Base-by-base conservation (phyloP, 768 basidiomycete genomes). In the Exidia glandulosa region DNA sequence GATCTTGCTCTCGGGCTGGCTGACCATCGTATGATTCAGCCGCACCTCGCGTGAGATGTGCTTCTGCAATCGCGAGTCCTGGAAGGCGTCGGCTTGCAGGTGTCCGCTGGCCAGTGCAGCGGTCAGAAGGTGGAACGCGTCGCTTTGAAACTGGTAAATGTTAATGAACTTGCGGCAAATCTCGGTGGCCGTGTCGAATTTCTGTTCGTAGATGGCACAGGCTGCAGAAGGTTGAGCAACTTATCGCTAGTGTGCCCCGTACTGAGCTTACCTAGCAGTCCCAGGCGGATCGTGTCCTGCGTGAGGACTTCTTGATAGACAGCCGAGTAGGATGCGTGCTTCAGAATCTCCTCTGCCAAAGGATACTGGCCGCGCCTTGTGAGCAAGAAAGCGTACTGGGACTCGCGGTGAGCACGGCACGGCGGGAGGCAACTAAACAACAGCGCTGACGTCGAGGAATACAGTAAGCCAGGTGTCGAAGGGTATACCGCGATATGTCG, bases 401-500 rank as follows among this genome's bases (percentile, higher is more conserved):
- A 63, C 41, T 66, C 23, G 13, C 19, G 6, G 27, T 29, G 16
- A 54, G 25, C 14, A 50, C 10, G 14, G 10, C 10, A 50, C 10
- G 14, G 10, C 10, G 16, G 12, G 23, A 50, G 48, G 4, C 29
- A 27, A 9, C 29, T 19, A 14, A 45, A 45, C 23, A 36, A 9
- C 9, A 7, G 19, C 13, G 68, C 77, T 56, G 57, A 92, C 95
- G 78, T 94, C 88, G 76, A 96, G 83, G 68, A 93, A 85, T 41
- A 97, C 66, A 16, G 78, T 76, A 55, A 95, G 69, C 95, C 95
- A 99, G 57, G 88, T 84, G 59, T 88, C 87, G 65, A 92, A 91
- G 3, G 77, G 77, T 34, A 95, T 76, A 0, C 90, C 89, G 12
- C 94, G 85, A 70, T 94, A 97, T 0, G 81, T 76, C 56, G 84